Evolutionary conservation across 2,329 filamentous ascomycete genomes (phyloP), one percentile per base, ranked within the genome.

Genomic region (Niveomyces coronatus): DNA sequence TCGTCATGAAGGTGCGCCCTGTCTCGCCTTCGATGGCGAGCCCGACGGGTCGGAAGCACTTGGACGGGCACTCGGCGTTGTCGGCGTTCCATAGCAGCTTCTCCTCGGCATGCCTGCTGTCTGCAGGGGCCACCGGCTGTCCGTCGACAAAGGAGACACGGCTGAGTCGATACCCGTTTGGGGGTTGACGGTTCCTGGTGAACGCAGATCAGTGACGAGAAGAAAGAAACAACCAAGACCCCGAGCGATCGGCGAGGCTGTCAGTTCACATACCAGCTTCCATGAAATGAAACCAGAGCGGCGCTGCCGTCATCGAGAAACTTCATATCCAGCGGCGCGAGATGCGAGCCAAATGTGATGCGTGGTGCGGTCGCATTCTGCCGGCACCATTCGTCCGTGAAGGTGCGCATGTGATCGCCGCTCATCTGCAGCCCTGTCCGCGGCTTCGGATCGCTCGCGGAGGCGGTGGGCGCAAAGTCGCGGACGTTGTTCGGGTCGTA

Each of bases 301-400:
- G 65, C 67, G 10, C 64, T 70, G 10, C 68, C 68, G 30, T 65
- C 55, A 3, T 60, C 53, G 44, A 71, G 69, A 57, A 82, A 82
- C 42, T 72, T 70, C 44, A 82, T 69, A 46, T 81, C 77, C 4
- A 82, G 58, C 1, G 79, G 79, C 1, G 79, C 77, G 53, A 68
- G 75, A 48, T 83, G 78, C 3, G 76, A 44, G 13, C 42, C 43
- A 41, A 55, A 53, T 7, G 51, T 54, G 10, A 54, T 35, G 10
- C 32, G 27, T 14, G 53, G 51, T 29, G 51, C 34, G 17, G 47
- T 30, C 8, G 45, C 47, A 8, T 49, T 34, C 9, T 35, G 24
- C 13, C 37, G 39, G 40, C 53, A 55, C 27, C 37, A 47, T 9
- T 41, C 44, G 28, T 55, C 53, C 5, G 45, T 48, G 31, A 44